These are phyloP conservation scores for Ophiostoma novo-ulmi DNA, from an alignment of 2,329 filamentous ascomycete genomes.

Conservation along the genomic window DNA sequence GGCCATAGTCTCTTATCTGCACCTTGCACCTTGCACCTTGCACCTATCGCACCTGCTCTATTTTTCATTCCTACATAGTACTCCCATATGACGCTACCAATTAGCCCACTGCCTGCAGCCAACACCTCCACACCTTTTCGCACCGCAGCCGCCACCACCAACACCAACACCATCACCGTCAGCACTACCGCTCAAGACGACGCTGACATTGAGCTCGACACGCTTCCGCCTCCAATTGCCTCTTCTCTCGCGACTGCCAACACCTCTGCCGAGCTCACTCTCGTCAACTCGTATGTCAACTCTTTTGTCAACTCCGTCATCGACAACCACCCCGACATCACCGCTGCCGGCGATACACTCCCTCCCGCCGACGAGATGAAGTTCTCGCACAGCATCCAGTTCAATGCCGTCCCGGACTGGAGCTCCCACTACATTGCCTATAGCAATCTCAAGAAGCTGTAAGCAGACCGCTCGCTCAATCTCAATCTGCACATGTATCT, in stretches of 20 bases:
- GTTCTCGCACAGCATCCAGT: conserved; percentile 99
- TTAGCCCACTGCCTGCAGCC: not conserved
- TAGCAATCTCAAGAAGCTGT: conserved; percentile 98
- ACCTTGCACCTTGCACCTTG: conserved; percentile 11
- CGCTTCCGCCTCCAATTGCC: not conserved
- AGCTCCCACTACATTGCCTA: conserved; percentile 97
- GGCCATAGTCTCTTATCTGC: not conserved
- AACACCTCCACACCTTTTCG: not conserved
- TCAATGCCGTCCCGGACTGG: conserved; percentile 99
- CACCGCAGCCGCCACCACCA: not conserved
- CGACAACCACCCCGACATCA: not conserved
- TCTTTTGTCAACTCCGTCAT: no score
- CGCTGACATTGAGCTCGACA: conserved; percentile 10
- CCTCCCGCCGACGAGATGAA: conserved; percentile 60
- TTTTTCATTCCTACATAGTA: not conserved
- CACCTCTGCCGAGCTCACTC: not conserved
- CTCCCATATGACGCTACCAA: not conserved
- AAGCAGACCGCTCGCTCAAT: not conserved
- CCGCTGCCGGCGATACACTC: not conserved
- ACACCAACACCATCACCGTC: not conserved
- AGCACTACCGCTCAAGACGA: not conserved
- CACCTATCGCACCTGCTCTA: not conserved
- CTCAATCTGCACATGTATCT: not conserved
- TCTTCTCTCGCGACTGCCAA: not conserved
- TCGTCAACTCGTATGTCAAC: not conserved